Conservation (phyloP, 306 rosid genomes). For the Cyclanthera cordifolia region DNA sequence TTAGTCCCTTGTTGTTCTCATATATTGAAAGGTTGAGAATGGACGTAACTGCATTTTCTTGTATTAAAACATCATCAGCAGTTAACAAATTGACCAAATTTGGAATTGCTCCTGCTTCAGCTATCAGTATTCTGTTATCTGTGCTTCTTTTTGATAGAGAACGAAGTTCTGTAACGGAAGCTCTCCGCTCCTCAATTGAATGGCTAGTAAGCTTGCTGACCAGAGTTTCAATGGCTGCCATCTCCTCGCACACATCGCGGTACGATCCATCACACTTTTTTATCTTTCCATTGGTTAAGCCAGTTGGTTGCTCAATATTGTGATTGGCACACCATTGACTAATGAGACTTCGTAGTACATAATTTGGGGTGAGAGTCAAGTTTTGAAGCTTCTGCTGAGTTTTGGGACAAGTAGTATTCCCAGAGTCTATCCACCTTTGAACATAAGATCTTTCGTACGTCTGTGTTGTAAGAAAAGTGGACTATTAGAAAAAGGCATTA, state of each 20-base stretch:
- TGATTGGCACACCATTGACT: slow-evolving; percentile 72
- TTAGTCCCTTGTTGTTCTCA: slow-evolving; percentile 80
- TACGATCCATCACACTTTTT: slow-evolving; percentile 83
- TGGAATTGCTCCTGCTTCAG: slow-evolving; percentile 92
- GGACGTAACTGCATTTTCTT: slow-evolving; percentile 89
- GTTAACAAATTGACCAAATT: slow-evolving; percentile 71
- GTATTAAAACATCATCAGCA: slow-evolving; percentile 55
- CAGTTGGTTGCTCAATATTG: slow-evolving; percentile 75
- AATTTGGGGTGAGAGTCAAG: slow-evolving; percentile 76
- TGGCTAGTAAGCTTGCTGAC: slow-evolving; percentile 63
- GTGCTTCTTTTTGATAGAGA: slow-evolving; percentile 89
- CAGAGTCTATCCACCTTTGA: slow-evolving; percentile 96
- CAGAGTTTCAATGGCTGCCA: slow-evolving; percentile 56
- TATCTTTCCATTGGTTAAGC: slow-evolving; percentile 69
- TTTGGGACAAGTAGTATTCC: slow-evolving; percentile 81
- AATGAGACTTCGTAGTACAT: slow-evolving; percentile 81
- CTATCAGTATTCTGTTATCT: slow-evolving; percentile 79
- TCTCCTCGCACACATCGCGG: slow-evolving; percentile 75
- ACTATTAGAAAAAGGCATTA: not conserved
- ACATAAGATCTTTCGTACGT: slow-evolving; percentile 90
- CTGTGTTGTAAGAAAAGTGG: slow-evolving; percentile 26
- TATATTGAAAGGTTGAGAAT: slow-evolving; percentile 87
- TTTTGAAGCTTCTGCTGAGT: slow-evolving; percentile 90
- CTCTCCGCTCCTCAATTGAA: slow-evolving; percentile 54
- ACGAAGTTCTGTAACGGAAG: slow-evolving; percentile 67